These are phyloP conservation scores for Pistacia atlantica DNA, from an alignment of 345 rosid genomes.

Conservation along the genomic window DNA sequence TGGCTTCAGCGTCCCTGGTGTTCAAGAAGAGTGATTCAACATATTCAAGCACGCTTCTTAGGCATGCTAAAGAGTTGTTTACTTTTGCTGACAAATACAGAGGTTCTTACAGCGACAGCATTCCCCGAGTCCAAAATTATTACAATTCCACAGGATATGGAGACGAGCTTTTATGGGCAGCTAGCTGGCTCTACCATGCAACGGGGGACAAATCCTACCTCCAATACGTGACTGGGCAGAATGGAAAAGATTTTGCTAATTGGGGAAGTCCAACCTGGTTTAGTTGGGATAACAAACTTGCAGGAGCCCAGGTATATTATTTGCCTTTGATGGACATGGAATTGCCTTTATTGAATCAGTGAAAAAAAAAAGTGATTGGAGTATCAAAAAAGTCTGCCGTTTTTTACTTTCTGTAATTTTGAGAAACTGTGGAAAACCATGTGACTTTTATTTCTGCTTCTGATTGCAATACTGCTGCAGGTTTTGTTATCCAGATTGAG, in stretches of 20 bases:
- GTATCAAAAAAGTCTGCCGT: no score
- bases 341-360: background rate
- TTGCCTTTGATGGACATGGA: slow-evolving; percentile 1
- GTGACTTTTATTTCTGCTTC: slow-evolving; percentile 1
- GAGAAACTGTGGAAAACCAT: background rate
- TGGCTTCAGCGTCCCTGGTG: slow-evolving; percentile 95
- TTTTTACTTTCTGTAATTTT: background rate
- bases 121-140: slow-evolving; percentile 62
- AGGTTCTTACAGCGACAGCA: slow-evolving; percentile 67
- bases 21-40: slow-evolving; percentile 59
- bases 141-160: slow-evolving; percentile 92
- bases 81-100: slow-evolving; percentile 71
- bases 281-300: slow-evolving; percentile 96
- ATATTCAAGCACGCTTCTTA: slow-evolving; percentile 76
- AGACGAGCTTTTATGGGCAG: slow-evolving; percentile 96
- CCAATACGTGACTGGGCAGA: slow-evolving; percentile 54
- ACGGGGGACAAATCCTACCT: slow-evolving; percentile 76
- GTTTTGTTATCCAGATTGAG: slow-evolving; percentile 80
- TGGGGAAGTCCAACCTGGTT: slow-evolving; percentile 96
- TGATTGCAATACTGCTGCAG: slow-evolving; percentile 40
- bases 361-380: no score
- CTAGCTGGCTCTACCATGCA: slow-evolving; percentile 95
- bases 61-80: slow-evolving; percentile 83
- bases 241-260: slow-evolving; percentile 67
- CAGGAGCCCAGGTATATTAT: slow-evolving; percentile 79